Evolutionary conservation across 1,284 basidiomycete species (phyloP).

Genomic region (Apiotrichum sp.): DNA sequence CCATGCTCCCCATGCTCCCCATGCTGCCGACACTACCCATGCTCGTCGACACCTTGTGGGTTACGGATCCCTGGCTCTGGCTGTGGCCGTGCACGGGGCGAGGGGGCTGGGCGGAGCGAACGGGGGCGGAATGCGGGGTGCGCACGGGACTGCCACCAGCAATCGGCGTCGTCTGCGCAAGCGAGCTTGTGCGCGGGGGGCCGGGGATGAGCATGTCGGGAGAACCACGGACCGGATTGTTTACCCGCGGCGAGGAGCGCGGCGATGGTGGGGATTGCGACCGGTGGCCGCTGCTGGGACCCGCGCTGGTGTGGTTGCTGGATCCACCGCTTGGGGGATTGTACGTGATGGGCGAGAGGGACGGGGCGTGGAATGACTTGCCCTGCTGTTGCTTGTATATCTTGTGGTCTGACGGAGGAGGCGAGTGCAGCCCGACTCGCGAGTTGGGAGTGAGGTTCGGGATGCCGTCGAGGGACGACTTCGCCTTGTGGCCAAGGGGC

Average conservation of each 20-base stretch:
- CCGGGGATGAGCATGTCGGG: too few species aligned
- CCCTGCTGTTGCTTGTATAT: too few species aligned
- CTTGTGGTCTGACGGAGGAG: neutral
- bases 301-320: neutral
- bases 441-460: constrained; percentile 3
- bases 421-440: neutral
- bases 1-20: neutral
- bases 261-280: too few species aligned
- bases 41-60: neutral
- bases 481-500: neutral
- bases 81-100: too few species aligned
- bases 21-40: too few species aligned
- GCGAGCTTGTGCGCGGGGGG: neutral
- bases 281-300: neutral
- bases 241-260: too few species aligned
- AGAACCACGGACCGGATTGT: too few species aligned
- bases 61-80: too few species aligned
- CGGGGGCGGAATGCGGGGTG: neutral
- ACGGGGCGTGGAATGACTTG: neutral
- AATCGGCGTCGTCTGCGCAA: neutral
- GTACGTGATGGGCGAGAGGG: neutral
- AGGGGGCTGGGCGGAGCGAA: too few species aligned
- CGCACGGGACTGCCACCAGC: neutral
- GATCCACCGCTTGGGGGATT: too few species aligned
- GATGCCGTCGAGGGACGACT: neutral